Percentiles rank a stretch among this genome's conserved stretches.
Evolutionary conservation across 352 stramenopile species (phyloP).

Genomic region (Pythium periplocum): DNA sequence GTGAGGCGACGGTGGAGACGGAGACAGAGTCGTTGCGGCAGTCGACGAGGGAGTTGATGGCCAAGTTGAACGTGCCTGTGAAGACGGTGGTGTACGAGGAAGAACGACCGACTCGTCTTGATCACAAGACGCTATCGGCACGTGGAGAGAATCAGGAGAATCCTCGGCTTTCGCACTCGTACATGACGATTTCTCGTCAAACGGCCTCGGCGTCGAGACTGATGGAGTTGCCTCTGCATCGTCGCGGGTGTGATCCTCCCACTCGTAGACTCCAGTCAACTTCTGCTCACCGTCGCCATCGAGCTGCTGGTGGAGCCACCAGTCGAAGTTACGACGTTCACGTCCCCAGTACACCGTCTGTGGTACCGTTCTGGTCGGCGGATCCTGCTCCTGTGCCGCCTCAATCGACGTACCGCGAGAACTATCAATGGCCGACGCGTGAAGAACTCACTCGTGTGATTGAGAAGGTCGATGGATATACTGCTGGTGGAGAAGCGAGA

Average conservation of each 20-base stretch:
- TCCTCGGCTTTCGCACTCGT: not conserved
- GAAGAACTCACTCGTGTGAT: too few relatives aligned
- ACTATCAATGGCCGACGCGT: too few relatives aligned
- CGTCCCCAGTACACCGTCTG: too few relatives aligned
- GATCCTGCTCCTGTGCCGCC: too few relatives aligned
- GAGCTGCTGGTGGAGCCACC: too few relatives aligned
- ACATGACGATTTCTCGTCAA: not conserved
- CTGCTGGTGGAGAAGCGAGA: too few relatives aligned
- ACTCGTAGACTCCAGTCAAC: not conserved
- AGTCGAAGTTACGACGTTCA: too few relatives aligned
- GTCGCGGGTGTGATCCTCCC: too few relatives aligned
- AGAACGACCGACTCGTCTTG: not conserved
- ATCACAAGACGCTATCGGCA: not conserved
- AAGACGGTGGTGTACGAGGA: not conserved
- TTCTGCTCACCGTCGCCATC: too few relatives aligned
- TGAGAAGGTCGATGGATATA: too few relatives aligned
- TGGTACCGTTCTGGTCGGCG: too few relatives aligned
- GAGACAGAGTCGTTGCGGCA: not conserved
- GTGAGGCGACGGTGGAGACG: not conserved
- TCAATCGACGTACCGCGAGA: too few relatives aligned
- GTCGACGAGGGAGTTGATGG: conserved; percentile 11
- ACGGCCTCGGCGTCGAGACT: not conserved
- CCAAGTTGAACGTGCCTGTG: conserved; percentile 5
- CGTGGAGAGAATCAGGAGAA: not conserved
- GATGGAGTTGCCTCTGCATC: not conserved